phyloP scores from a whole-genome alignment of 1,284 basidiomycete genomes.

The Vanrija sp. region DNA sequence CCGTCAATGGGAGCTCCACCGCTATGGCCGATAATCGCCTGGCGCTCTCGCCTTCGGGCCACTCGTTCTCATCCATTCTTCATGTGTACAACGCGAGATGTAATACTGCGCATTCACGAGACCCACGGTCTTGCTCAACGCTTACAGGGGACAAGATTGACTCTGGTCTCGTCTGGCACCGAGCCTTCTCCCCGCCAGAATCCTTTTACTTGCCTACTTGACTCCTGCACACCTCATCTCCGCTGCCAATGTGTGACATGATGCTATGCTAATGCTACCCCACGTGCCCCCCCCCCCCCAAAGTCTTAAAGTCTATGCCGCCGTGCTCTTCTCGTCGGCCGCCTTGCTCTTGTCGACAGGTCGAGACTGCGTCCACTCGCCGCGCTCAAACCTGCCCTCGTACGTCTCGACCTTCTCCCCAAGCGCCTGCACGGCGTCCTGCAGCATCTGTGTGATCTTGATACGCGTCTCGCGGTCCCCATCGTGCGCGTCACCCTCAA shows the following conservation, averaged over 20 bases:
- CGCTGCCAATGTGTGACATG: neutral
- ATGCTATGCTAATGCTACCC: neutral
- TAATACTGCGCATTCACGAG: neutral
- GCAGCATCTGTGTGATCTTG: slow-evolving; percentile 30
- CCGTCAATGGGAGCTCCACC: slow-evolving; percentile 50
- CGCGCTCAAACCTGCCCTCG: slow-evolving; percentile 43
- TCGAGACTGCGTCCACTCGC: slow-evolving; percentile 39
- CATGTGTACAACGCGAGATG: slow-evolving; percentile 4
- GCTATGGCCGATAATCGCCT: slow-evolving; percentile 45
- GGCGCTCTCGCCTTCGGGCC: neutral
- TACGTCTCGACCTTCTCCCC: slow-evolving; percentile 40
- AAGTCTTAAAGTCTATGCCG: too few relatives aligned
- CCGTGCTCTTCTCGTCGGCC: neutral
- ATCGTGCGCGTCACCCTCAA: slow-evolving; percentile 14
- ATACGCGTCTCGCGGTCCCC: slow-evolving; percentile 22
- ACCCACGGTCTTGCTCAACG: neutral
- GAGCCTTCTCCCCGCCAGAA: too few relatives aligned
- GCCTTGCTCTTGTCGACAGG: slow-evolving; percentile 1
- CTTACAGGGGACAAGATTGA: neutral
- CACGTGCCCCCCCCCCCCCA: neutral
- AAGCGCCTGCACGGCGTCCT: slow-evolving; percentile 34
- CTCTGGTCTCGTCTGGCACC: too few relatives aligned
- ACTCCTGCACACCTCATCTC: too few relatives aligned
- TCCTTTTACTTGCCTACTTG: too few relatives aligned
- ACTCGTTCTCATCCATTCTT: neutral